phyloP scores from a whole-genome alignment of 2,329 filamentous ascomycete species.

The Pseudogymnoascus sp. region DNA sequence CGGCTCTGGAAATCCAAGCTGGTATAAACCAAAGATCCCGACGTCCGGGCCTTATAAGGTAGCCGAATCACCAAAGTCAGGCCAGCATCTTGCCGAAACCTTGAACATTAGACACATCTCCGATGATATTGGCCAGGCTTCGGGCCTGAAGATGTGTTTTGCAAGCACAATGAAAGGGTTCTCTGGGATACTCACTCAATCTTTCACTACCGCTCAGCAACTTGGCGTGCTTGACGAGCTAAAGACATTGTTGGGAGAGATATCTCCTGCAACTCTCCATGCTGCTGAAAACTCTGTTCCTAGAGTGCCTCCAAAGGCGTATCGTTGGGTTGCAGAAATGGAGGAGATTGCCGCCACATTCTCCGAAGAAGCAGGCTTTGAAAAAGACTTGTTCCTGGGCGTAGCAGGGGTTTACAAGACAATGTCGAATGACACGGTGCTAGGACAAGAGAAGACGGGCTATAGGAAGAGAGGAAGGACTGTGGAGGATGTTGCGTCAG shows the following conservation, averaged over 20 bases:
- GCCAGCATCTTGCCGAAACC: slow-evolving; percentile 34
- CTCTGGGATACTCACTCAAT: slow-evolving; percentile 61
- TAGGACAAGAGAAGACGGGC: slow-evolving; percentile 53
- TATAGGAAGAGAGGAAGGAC: slow-evolving; percentile 49
- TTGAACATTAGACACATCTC: slow-evolving; percentile 46
- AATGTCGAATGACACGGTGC: slow-evolving; percentile 54
- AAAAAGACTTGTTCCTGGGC: slow-evolving; percentile 46
- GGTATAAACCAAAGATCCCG: slow-evolving; percentile 33
- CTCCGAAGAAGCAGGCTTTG: slow-evolving; percentile 56
- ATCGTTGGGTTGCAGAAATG: slow-evolving; percentile 74
- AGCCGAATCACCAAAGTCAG: slow-evolving; percentile 34
- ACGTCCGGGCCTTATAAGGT: slow-evolving; percentile 43
- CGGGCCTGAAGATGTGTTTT: slow-evolving; percentile 60
- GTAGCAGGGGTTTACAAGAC: slow-evolving; percentile 55
- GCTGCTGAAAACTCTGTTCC: slow-evolving; percentile 45
- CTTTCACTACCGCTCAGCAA: slow-evolving; percentile 59
- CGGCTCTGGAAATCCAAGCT: background rate
- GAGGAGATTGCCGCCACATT: slow-evolving; percentile 65
- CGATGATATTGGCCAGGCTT: slow-evolving; percentile 45
- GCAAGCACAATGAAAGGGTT: slow-evolving; percentile 56
- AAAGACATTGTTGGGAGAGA: slow-evolving; percentile 44
- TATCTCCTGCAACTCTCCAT: slow-evolving; percentile 41
- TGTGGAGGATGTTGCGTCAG: slow-evolving; percentile 48
- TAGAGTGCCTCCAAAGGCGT: slow-evolving; percentile 65
- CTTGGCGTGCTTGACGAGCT: slow-evolving; percentile 57